Conservation (phyloP, 352 stramenopile species). For the Aphanomyces astaci region DNA sequence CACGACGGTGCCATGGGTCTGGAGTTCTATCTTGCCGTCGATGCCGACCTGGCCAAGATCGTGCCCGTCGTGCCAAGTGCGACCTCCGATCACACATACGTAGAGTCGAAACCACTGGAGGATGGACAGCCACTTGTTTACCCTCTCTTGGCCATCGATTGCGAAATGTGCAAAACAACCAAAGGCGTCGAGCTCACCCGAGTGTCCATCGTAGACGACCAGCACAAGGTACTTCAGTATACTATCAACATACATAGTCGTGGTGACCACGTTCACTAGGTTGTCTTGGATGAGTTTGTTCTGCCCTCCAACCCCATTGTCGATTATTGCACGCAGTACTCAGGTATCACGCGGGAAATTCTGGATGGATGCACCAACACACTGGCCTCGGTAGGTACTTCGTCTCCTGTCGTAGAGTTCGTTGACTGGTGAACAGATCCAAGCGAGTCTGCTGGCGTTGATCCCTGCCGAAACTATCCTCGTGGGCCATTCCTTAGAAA, state of each 20-base stretch:
- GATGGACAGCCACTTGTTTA: constrained; percentile 27
- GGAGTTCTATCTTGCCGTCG: constrained; percentile 70
- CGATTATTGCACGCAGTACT: constrained; percentile 84
- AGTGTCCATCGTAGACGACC: constrained; percentile 60
- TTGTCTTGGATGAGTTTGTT: constrained; percentile 78
- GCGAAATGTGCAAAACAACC: constrained; percentile 82
- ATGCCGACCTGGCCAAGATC: constrained; percentile 48
- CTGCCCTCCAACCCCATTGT: constrained; percentile 72
- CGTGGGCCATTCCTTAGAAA: constrained; percentile 85
- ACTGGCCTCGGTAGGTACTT: constrained; percentile 28
- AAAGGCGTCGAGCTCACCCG: constrained; percentile 77
- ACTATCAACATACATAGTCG: no score
- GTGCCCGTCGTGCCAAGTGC: constrained; percentile 49
- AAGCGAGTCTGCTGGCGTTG: constrained; percentile 47
- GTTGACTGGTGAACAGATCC: constrained; percentile 33
- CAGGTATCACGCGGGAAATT: constrained; percentile 72
- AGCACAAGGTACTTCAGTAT: constrained; percentile 48
- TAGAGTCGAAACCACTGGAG: constrained; percentile 35
- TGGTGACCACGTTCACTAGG: no score
- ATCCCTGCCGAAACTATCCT: constrained; percentile 66
- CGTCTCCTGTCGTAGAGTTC: no score
- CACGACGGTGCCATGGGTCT: constrained; percentile 38
- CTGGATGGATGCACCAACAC: constrained; percentile 58
- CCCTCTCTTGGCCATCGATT: constrained; percentile 64
- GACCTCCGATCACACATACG: constrained; percentile 32